Conservation (phyloP, 2,329 filamentous ascomycete genomes). For the Didymellaceae sp. region DNA sequence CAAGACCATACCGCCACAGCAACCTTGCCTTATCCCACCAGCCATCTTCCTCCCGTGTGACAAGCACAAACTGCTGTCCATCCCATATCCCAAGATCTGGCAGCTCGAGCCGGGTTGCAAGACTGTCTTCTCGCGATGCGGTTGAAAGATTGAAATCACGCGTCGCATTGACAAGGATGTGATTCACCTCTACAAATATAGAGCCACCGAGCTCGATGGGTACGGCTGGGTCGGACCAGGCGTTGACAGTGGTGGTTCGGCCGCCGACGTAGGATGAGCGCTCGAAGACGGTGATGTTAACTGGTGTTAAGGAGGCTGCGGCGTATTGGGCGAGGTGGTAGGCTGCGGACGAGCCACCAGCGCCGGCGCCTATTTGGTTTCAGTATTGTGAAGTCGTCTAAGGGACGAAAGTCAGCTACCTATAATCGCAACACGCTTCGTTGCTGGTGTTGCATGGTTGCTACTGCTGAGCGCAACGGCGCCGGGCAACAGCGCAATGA, state of each 20-base stretch:
- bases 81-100: constrained; percentile 81
- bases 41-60: constrained; percentile 63
- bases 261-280: constrained; percentile 79
- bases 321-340: constrained; percentile 81
- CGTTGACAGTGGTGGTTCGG: constrained; percentile 82
- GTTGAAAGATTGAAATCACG: constrained; percentile 72
- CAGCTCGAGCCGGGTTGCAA: constrained; percentile 22
- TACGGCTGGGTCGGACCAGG: constrained; percentile 69
- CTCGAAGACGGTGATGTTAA: constrained; percentile 91
- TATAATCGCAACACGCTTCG: constrained; percentile 49
- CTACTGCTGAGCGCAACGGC: constrained; percentile 26
- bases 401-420: constrained; percentile 24
- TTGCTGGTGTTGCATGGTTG: constrained; percentile 10
- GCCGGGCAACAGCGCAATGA: constrained; percentile 27
- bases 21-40: constrained; percentile 86
- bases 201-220: constrained; percentile 88
- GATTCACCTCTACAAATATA: constrained; percentile 87
- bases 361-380: constrained; percentile 75
- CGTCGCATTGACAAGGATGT: constrained; percentile 78
- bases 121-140: constrained; percentile 44
- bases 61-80: constrained; percentile 74
- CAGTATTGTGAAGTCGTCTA: constrained; percentile 2
- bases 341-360: constrained; percentile 84
- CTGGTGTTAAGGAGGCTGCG: constrained; percentile 60
- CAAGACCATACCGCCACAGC: constrained; percentile 83